Evolutionary conservation across 371 early-diverging fungal genomes (phyloP).

Genomic region (Mucor irregularis): DNA sequence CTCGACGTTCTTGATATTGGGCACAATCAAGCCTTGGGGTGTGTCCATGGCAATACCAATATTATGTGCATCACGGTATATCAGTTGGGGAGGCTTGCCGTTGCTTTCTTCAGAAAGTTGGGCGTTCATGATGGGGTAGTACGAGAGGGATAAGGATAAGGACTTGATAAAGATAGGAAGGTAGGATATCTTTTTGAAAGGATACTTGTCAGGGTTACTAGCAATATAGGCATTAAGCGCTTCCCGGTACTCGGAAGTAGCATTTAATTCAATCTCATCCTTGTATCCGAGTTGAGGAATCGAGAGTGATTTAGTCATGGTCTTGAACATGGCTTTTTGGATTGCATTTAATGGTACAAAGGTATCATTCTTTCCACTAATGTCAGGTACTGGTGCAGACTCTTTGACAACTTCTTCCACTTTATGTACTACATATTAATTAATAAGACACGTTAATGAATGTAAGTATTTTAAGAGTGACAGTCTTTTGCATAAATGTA

Average conservation of each 20-base stretch:
- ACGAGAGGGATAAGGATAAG: conserved; percentile 71
- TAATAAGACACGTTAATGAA: too few species aligned
- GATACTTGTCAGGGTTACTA: conserved; percentile 29
- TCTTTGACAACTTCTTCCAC: not conserved
- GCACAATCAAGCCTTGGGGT: conserved; percentile 87
- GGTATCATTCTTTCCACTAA: not conserved
- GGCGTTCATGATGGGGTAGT: conserved; percentile 87
- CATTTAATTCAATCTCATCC: conserved; percentile 82
- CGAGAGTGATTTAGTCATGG: conserved; percentile 85
- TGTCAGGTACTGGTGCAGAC: not conserved
- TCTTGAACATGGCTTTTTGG: conserved; percentile 93
- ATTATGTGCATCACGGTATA: conserved; percentile 79
- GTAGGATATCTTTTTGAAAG: conserved; percentile 77
- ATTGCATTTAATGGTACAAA: conserved; percentile 66
- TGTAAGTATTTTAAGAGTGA: too few species aligned
- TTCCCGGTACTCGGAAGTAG: conserved; percentile 60
- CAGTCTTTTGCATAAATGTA: not conserved
- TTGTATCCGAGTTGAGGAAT: conserved; percentile 95
- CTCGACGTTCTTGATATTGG: conserved; percentile 89
- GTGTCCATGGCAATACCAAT: conserved; percentile 97
- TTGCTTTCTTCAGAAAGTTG: not conserved
- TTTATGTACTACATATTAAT: too few species aligned
- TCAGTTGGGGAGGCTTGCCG: conserved; percentile 33
- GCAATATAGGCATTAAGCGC: conserved; percentile 62
- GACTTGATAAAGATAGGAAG: conserved; percentile 95